Evolutionary conservation across 2,329 filamentous ascomycete genomes (phyloP).

Genomic region (Trichothecium roseum): DNA sequence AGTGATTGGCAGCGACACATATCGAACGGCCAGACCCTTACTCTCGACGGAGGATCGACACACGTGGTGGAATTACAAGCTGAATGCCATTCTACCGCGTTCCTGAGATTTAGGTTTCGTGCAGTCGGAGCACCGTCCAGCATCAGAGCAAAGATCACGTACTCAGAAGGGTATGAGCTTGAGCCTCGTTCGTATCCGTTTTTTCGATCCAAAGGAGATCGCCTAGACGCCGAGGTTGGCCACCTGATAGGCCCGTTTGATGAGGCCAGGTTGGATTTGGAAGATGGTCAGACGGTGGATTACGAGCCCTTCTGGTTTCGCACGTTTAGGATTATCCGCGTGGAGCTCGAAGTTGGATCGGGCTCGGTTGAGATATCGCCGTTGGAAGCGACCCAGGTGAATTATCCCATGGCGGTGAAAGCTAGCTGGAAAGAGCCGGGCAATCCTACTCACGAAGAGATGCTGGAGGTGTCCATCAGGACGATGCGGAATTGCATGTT

Average conservation of each 20-base stretch:
- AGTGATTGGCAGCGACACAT: slow-evolving; percentile 9
- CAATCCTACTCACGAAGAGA: background rate
- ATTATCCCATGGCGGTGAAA: slow-evolving; percentile 5
- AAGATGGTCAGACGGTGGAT: background rate
- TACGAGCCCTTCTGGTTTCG: slow-evolving; percentile 8
- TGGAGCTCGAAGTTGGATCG: slow-evolving; percentile 2
- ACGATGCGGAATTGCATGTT: slow-evolving; percentile 12
- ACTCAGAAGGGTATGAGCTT: slow-evolving; percentile 22
- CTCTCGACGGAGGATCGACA: slow-evolving; percentile 7
- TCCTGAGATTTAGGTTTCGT: slow-evolving; percentile 11
- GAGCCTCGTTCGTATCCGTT: slow-evolving; percentile 25
- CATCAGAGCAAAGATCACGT: slow-evolving; percentile 12
- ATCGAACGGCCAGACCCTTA: slow-evolving; percentile 3
- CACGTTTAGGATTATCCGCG: slow-evolving; percentile 5
- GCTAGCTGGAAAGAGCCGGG: background rate
- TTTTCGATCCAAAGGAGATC: slow-evolving; percentile 24
- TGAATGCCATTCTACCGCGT: slow-evolving; percentile 16
- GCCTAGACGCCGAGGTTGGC: slow-evolving; percentile 18
- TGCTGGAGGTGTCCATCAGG: slow-evolving; percentile 10
- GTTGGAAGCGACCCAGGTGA: background rate
- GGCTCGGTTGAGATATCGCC: background rate
- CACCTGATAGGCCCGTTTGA: slow-evolving; percentile 26
- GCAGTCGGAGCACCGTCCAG: background rate
- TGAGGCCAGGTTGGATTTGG: slow-evolving; percentile 16
- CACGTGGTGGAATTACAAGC: slow-evolving; percentile 15